Base-by-base conservation (phyloP, 768 basidiomycete genomes). In the Clavaria fumosa region DNA sequence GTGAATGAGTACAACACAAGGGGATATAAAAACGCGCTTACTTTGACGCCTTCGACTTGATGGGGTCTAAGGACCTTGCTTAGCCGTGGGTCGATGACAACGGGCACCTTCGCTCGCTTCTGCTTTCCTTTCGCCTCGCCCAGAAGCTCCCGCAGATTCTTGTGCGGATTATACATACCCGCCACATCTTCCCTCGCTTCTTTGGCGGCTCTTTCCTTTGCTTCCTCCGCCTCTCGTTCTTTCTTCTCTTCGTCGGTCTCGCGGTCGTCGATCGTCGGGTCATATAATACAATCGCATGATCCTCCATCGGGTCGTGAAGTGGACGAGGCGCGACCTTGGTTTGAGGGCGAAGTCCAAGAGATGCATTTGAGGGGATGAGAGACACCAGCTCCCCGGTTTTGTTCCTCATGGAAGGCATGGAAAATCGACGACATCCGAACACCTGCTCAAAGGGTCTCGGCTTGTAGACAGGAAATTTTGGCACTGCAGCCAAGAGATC, bases 1-100 rank as follows among this genome's bases (percentile, higher is more conserved):
- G 15, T 31, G 32, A 14, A 37, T 34, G 12, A 42, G 38, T 32
- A 14, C 35, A 6, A 44, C 24, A n/a, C 41, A 37, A 7, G 17
- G 19, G 18, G 35, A n/a, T 19, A 22, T 34, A 12, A 22, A 18
- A 7, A 6, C 23, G 28, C 10, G 50, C 65, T 42, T 46, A 89
- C 90, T 69, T 93, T 93, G 40, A 97, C 91, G 43, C 93, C 93
- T 56, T 97, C 95, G 18, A 99, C 75, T 56, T 99, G 93, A 76
- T 99, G 93, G 14, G 93, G 93, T 31, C 93, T 72, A 19, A 99
- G 68, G 12, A 93, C 84, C 53, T 86, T 93, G 23, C 70, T 60
- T 23, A 99, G 60, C 26, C 70, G 66, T 4, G 93, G 93, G 52
- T 96, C 93, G 30, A 99, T 95, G 26, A 99, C 95, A 7, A 99